Conservation (phyloP, 192 early-diverging fungal species). For the Funneliformis mosseae region DNA sequence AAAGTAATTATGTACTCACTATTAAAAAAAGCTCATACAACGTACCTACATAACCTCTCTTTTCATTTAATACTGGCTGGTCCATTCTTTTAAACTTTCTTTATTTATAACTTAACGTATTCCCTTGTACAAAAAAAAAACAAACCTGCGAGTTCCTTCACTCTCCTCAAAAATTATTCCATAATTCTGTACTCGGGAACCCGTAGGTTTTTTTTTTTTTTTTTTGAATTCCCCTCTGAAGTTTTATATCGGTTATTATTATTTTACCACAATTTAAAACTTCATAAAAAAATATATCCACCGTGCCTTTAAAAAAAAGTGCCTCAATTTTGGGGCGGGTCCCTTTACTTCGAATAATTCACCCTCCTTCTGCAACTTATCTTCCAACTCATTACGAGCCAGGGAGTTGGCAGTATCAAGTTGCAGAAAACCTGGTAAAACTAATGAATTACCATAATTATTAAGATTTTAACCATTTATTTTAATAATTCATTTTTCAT, state of each 20-base stretch:
- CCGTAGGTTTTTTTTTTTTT: neutral
- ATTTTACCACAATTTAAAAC: neutral
- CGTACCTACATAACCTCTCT: too few species aligned
- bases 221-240: neutral
- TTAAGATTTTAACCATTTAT: neutral
- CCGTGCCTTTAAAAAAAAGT: conserved; percentile 15
- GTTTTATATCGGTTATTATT: neutral
- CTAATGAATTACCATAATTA: neutral
- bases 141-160: neutral
- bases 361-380: neutral
- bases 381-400: neutral
- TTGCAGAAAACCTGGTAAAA: conserved; percentile 23
- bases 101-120: too few species aligned
- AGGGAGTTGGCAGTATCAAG: conserved; percentile 29
- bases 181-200: neutral
- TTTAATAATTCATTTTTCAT: neutral
- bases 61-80: too few species aligned
- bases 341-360: neutral
- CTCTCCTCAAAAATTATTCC: neutral
- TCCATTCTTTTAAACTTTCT: too few species aligned
- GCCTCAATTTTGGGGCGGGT: conserved; percentile 9
- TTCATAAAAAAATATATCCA: neutral
- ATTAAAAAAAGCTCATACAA: too few species aligned
- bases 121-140: neutral
- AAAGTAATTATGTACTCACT: too few species aligned